Evolutionary conservation across 805 yeast species (phyloP), one percentile per base, ranked within the genome.

Genomic region (Cephaloascus fragrans): DNA sequence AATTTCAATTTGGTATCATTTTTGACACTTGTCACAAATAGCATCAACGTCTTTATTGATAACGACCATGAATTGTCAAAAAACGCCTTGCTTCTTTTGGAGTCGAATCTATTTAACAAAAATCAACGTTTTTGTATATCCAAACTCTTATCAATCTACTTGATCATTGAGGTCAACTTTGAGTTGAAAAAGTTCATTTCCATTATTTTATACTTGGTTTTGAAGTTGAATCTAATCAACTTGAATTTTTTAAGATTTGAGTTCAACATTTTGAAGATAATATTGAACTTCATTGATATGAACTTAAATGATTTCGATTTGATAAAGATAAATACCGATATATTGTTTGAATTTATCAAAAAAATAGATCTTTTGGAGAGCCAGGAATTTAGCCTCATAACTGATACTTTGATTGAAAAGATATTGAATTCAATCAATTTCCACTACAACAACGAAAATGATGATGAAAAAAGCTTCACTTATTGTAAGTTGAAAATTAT

Each of bases 401-500:
- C 69, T 36, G 55, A 54, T 19, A 62, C 61, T 32, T 72, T 77
- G 39, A 56, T 79, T 14, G 63, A 62, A 40, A 73, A 59, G 44
- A 48, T 80, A 38, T 69, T 78, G 47, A 52, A 61, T 15, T 58
- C 71, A 1, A 52, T 81, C 17, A 54, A 67, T 35, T 48, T 56
- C 19, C 10, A 10, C 6, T 56, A 65, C 2, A 62, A 67, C 26
- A 56, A 57, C 17, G 70, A 70, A 8, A 75, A 71, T 35, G 80
- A 81, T 51, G 71, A 77, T 36, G 69, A 67, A 44, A 81, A 78
- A 51, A 47, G 62, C n/a, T 53, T 61, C 12, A 67, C 70, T 9
- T 77, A 75, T 44, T 74, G 84, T 32, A 78, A 81, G 44, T 79
- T 88, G 62, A 80, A 78, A 49, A 61, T 85, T 14, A 56, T 89